A percentile compares a stretch with the other conserved stretches of the same genome.
phyloP scores from a whole-genome alignment of 345 rosid genomes.

The Fremontodendron californicum region DNA sequence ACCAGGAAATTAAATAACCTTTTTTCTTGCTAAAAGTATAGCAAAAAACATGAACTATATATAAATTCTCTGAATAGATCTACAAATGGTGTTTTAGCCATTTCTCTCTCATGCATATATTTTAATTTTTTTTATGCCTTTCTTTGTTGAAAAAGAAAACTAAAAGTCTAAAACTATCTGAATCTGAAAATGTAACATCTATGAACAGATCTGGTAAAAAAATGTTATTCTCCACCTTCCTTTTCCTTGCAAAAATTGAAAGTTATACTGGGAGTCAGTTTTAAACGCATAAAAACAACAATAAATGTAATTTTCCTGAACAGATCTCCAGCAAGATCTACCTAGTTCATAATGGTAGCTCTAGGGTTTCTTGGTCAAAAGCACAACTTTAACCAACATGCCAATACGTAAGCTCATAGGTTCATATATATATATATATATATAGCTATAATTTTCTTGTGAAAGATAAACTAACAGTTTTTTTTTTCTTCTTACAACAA shows the following conservation, averaged over 20 bases:
- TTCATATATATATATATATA: background rate
- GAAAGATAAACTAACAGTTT: background rate
- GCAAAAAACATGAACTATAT: constrained; percentile 32
- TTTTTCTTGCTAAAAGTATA: constrained; percentile 42
- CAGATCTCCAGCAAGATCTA: constrained; percentile 5
- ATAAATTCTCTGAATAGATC: constrained; percentile 58
- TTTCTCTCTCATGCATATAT: background rate
- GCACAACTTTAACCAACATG: background rate
- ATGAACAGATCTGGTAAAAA: background rate
- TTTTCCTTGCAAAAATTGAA: constrained; percentile 13
- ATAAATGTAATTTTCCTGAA: background rate
- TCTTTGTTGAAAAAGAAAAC: background rate
- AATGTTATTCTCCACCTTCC: background rate
- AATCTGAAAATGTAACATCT: background rate
- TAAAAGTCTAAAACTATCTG: background rate
- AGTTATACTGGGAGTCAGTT: constrained; percentile 8
- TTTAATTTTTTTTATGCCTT: background rate
- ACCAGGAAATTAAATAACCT: constrained; percentile 22
- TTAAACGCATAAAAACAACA: background rate
- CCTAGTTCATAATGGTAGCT: constrained; percentile 1
- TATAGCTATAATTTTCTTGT: background rate
- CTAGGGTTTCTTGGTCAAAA: background rate
- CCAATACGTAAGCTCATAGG: background rate
- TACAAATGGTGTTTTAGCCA: constrained; percentile 32
- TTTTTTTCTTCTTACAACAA: background rate